Evolutionary conservation across 2,329 filamentous ascomycete species (phyloP).

Genomic region (Penicillium rolfsii): DNA sequence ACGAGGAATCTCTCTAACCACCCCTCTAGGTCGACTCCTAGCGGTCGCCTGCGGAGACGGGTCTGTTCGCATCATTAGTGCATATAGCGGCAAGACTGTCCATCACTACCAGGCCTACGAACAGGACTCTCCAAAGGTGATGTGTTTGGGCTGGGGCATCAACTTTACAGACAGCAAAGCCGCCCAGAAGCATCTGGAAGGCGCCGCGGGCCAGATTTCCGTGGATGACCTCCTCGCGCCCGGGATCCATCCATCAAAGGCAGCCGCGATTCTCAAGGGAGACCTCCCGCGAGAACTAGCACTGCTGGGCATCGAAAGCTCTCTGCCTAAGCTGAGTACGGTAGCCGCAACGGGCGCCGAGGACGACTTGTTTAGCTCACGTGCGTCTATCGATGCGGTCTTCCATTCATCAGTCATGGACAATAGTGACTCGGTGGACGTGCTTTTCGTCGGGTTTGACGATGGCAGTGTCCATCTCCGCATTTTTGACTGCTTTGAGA

Average conservation of each 20-base stretch:
- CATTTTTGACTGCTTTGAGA: conserved; percentile 83
- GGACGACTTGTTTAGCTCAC: conserved; percentile 69
- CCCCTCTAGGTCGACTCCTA: conserved; percentile 61
- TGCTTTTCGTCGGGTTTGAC: conserved; percentile 73
- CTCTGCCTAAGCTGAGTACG: conserved; percentile 75
- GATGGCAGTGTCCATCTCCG: conserved; percentile 74
- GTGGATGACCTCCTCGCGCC: conserved; percentile 49
- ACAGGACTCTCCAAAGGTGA: conserved; percentile 36
- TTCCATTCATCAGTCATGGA: conserved; percentile 66
- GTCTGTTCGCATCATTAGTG: conserved; percentile 72
- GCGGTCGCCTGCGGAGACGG: conserved; percentile 85
- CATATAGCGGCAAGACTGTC: conserved; percentile 80
- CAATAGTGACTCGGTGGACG: conserved; percentile 74
- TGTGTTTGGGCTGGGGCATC: conserved; percentile 58
- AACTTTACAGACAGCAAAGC: conserved; percentile 57
- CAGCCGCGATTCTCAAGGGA: conserved; percentile 44
- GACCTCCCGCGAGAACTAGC: conserved; percentile 74
- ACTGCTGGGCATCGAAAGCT: conserved; percentile 74
- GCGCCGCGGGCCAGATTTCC: conserved; percentile 38
- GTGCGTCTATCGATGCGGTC: conserved; percentile 69
- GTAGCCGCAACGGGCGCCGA: conserved; percentile 68
- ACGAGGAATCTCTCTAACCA: not conserved
- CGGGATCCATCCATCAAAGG: conserved; percentile 42
- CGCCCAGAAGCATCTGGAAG: conserved; percentile 48
- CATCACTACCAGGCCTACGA: conserved; percentile 62